These are phyloP conservation scores for Macrophomina phaseolina DNA, from an alignment of 2,329 filamentous ascomycete genomes.

Conservation along the genomic window DNA sequence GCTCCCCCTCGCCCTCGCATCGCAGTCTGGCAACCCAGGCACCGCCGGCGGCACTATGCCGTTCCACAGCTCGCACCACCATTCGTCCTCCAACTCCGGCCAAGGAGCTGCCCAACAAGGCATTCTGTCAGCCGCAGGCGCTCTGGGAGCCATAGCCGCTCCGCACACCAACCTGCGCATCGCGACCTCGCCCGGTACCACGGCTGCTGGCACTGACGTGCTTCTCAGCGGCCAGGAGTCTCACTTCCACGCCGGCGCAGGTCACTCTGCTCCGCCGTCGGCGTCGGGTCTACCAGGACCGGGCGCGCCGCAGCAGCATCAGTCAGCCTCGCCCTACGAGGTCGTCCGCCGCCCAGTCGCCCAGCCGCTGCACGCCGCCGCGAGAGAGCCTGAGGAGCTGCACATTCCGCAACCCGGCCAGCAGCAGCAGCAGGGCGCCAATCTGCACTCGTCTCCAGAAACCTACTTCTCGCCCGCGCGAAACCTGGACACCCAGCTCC, in stretches of 20 bases:
- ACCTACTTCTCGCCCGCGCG: slow-evolving; percentile 49
- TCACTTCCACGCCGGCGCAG: slow-evolving; percentile 37
- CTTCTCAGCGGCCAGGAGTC: slow-evolving; percentile 45
- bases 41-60: slow-evolving; percentile 37
- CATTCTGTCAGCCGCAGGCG: slow-evolving; percentile 53
- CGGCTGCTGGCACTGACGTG: slow-evolving; percentile 51
- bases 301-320: slow-evolving; percentile 24
- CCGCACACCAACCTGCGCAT: slow-evolving; percentile 48
- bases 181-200: slow-evolving; percentile 46
- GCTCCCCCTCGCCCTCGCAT: slow-evolving; percentile 11
- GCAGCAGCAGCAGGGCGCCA: slow-evolving; percentile 41
- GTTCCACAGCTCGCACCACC: slow-evolving; percentile 44
- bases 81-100: slow-evolving; percentile 34
- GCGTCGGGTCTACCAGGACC: slow-evolving; percentile 36
- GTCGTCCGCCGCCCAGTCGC: slow-evolving; percentile 52
- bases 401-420: slow-evolving; percentile 55
- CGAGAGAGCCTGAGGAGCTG: slow-evolving; percentile 61
- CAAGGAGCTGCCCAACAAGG: slow-evolving; percentile 45
- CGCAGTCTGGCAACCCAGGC: slow-evolving; percentile 25
- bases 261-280: slow-evolving; percentile 39
- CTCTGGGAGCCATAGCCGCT: slow-evolving; percentile 55
- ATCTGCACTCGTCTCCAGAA: slow-evolving; percentile 57
- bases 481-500: slow-evolving; percentile 56
- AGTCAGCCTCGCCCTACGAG: slow-evolving; percentile 52
- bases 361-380: slow-evolving; percentile 45